These are phyloP conservation scores for Prunus mongolica DNA, from an alignment of 306 rosid species.

Conservation along the genomic window DNA sequence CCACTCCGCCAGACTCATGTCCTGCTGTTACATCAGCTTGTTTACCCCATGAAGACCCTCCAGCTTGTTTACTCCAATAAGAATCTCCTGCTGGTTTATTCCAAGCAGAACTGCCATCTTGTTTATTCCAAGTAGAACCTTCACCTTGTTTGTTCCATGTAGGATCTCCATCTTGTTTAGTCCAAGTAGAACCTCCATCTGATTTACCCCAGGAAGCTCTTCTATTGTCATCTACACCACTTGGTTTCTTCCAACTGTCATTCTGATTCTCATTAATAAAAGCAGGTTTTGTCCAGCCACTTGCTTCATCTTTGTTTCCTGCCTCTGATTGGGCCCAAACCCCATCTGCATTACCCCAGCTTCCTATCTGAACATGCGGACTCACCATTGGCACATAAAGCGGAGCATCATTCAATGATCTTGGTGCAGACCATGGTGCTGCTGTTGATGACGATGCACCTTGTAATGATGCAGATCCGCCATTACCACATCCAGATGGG, in stretches of 20 bases:
- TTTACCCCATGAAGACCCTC: not conserved
- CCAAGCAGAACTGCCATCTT: constrained; percentile 4
- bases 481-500: constrained; percentile 56
- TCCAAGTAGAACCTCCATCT: constrained; percentile 21
- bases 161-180: not conserved
- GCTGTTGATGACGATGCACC: constrained; percentile 50
- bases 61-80: constrained; percentile 29
- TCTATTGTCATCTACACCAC: constrained; percentile 1
- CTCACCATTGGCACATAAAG: constrained; percentile 60
- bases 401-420: constrained; percentile 58
- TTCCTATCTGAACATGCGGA: constrained; percentile 17
- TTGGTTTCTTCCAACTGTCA: constrained; percentile 19
- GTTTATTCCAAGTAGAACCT: constrained; percentile 1
- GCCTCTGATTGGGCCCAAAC: constrained; percentile 8
- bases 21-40: not conserved
- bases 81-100: constrained; percentile 25
- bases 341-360: constrained; percentile 9
- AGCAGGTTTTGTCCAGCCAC: constrained; percentile 6
- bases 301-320: not conserved
- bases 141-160: constrained; percentile 2
- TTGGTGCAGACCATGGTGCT: constrained; percentile 64
- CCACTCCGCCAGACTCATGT: not conserved
- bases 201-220: not conserved
- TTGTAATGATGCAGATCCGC: constrained; percentile 45
- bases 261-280: constrained; percentile 15